Conservation (phyloP, 768 basidiomycete genomes). For the Rhodotorula diobovata region DNA sequence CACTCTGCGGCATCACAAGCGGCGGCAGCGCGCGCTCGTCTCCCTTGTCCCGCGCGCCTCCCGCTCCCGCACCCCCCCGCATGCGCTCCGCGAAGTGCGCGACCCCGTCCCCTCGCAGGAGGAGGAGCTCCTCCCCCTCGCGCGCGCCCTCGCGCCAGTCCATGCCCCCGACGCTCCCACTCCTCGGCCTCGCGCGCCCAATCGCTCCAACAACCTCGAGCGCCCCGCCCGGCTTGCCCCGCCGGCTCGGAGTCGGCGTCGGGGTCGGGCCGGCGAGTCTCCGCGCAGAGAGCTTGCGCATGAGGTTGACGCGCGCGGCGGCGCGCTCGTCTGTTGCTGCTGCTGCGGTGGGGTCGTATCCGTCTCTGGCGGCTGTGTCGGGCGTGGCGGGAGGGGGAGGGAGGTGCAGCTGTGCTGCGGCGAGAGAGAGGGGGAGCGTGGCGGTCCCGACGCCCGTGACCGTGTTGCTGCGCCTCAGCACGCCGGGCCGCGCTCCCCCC, state of each 20-base stretch:
- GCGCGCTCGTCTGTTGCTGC: constrained; percentile 13
- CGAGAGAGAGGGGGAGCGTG: neutral
- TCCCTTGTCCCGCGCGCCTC: too few relatives aligned
- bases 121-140: too few relatives aligned
- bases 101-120: too few relatives aligned
- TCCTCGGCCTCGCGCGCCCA: constrained; percentile 25
- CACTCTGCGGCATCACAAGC: neutral
- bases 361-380: too few relatives aligned
- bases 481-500: neutral
- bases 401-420: neutral
- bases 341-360: too few relatives aligned
- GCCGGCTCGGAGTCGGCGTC: neutral
- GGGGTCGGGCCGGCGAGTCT: constrained; percentile 19
- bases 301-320: constrained; percentile 42
- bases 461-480: constrained; percentile 16
- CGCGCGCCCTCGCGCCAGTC: neutral
- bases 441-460: constrained; percentile 17
- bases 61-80: too few relatives aligned
- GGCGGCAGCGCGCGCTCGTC: too few relatives aligned
- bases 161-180: constrained; percentile 15
- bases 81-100: too few relatives aligned
- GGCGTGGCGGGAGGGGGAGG: neutral
- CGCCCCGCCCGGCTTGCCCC: neutral
- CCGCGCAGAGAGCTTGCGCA: constrained; percentile 41
- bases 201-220: constrained; percentile 11